Evolutionary conservation across 73 alveolate genomes (phyloP).

Genomic region (Tetrahymena elliotti): DNA sequence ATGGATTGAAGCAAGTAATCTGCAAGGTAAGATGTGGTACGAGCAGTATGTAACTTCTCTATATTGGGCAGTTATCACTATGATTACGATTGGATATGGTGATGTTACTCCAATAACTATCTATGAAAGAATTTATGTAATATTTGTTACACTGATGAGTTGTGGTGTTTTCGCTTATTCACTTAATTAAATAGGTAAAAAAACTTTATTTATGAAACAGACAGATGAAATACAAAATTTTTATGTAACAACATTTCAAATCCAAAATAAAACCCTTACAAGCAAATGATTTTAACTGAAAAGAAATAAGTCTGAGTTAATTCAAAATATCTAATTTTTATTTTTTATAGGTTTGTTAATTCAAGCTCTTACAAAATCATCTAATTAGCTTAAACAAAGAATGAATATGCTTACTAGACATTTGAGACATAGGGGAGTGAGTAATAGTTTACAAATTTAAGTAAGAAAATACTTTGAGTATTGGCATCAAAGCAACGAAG

Average conservation of each 20-base stretch:
- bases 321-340: background rate
- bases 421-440: background rate
- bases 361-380: background rate
- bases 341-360: background rate
- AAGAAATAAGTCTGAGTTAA: no score
- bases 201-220: no score
- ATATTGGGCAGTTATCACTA: constrained; percentile 71
- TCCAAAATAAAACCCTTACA: no score
- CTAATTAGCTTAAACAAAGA: background rate
- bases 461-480: background rate
- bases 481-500: background rate
- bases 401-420: background rate
- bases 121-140: constrained; percentile 57
- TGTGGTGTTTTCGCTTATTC: constrained; percentile 45
- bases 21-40: constrained; percentile 5
- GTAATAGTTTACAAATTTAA: background rate
- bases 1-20: constrained; percentile 22
- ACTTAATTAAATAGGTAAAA: constrained; percentile 18
- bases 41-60: constrained; percentile 56
- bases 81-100: constrained; percentile 82
- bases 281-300: no score
- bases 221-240: no score
- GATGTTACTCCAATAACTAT: constrained; percentile 67
- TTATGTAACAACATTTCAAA: no score
- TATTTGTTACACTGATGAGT: constrained; percentile 33